Percentiles rank a stretch among this genome's conserved stretches.
phyloP scores from a whole-genome alignment of 139 green algal species.

The Raphidocelis subcapitata region DNA sequence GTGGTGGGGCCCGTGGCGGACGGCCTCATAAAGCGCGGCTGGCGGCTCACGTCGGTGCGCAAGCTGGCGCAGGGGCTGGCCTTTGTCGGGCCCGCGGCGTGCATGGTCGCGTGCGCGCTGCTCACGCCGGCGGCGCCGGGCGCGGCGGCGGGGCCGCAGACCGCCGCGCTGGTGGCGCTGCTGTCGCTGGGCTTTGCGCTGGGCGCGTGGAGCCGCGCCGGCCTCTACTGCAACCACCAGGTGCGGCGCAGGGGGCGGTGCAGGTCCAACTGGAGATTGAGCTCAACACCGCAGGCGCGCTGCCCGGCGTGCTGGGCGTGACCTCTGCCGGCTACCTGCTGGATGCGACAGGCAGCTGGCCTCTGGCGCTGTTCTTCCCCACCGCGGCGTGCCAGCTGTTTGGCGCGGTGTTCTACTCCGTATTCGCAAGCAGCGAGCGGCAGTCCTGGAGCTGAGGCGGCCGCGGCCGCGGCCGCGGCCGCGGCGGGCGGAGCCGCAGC shows the following conservation, averaged over 20 bases:
- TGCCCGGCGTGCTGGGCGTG: constrained; percentile 94
- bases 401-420: constrained; percentile 78
- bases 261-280: too few species aligned
- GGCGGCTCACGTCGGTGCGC: constrained; percentile 74
- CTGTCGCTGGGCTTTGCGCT: constrained; percentile 81
- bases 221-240: constrained; percentile 97
- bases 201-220: constrained; percentile 76
- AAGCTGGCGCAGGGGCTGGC: constrained; percentile 87
- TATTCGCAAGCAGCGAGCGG: constrained; percentile 76
- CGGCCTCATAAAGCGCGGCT: constrained; percentile 67
- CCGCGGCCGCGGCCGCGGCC: too few species aligned
- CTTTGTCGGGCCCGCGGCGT: constrained; percentile 86
- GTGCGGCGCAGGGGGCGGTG: too few species aligned
- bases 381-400: constrained; percentile 76
- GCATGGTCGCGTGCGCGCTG: constrained; percentile 68
- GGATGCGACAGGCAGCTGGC: constrained; percentile 77
- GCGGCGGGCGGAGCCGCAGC: too few species aligned
- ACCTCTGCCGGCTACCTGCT: constrained; percentile 69
- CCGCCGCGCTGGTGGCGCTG: constrained; percentile 45
- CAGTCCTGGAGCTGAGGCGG: constrained; percentile 71
- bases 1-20: constrained; percentile 85
- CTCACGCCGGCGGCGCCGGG: constrained; percentile 40
- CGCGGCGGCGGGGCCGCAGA: constrained; percentile 24
- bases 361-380: constrained; percentile 82
- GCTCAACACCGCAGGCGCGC: constrained; percentile 88